Conservation (phyloP, 768 basidiomycete species). For the Mycena olivaceomarginata region DNA sequence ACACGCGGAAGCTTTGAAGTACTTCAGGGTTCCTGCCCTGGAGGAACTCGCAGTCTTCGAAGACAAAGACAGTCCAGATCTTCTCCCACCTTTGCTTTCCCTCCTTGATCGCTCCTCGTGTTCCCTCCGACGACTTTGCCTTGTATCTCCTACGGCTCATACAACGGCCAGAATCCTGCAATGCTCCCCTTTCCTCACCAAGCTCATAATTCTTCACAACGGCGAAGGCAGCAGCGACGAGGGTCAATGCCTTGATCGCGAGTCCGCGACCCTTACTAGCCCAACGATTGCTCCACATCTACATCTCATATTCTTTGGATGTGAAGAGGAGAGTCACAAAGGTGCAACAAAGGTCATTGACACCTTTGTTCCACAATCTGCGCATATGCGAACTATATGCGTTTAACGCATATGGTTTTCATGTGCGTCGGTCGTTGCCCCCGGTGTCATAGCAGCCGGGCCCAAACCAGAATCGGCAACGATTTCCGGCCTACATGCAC, state of each 20-base stretch:
- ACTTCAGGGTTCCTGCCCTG: conserved; percentile 2
- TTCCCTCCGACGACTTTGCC: background rate
- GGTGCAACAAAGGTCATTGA: too few relatives aligned
- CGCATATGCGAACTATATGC: too few relatives aligned
- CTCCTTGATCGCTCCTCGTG: background rate
- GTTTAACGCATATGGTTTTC: too few relatives aligned
- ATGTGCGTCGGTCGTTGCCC: too few relatives aligned
- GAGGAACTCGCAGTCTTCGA: background rate
- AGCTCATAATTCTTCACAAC: too few relatives aligned
- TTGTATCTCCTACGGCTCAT: too few relatives aligned
- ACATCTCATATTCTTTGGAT: background rate
- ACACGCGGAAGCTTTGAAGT: background rate
- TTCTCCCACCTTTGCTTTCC: background rate
- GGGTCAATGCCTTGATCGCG: too few relatives aligned
- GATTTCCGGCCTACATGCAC: background rate
- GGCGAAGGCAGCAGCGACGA: too few relatives aligned
- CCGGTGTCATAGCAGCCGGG: background rate
- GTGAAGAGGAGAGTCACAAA: background rate
- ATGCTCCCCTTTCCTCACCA: too few relatives aligned
- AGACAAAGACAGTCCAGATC: background rate
- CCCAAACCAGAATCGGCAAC: background rate
- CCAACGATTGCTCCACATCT: background rate
- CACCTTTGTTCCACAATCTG: too few relatives aligned
- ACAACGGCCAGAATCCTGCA: too few relatives aligned
- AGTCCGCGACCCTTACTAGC: background rate